These are phyloP conservation scores for Paramecium caudatum DNA, from an alignment of 73 alveolate genomes.

Conservation along the genomic window DNA sequence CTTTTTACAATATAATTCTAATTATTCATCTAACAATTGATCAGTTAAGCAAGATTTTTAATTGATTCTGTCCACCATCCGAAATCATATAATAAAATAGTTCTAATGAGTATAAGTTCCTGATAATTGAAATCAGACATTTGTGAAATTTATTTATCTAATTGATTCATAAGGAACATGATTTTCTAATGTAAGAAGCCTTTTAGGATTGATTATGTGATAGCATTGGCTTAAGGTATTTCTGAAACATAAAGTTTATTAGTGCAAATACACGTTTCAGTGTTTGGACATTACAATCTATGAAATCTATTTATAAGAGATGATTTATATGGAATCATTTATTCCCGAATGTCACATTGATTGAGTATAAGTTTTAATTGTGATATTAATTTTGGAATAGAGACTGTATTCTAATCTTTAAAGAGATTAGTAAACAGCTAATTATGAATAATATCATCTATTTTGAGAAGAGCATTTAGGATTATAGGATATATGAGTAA, in stretches of 20 bases:
- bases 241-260: neutral
- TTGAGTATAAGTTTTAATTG: neutral
- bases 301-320: constrained; percentile 7
- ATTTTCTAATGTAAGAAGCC: too few relatives aligned
- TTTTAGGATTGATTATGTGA: neutral
- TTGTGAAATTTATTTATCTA: too few relatives aligned
- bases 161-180: too few relatives aligned
- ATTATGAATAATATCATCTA: neutral
- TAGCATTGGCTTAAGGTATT: constrained; percentile 35
- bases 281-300: neutral
- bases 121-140: too few relatives aligned
- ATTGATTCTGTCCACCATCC: constrained; percentile 13
- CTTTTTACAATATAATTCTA: neutral
- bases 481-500: neutral
- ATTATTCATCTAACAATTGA: neutral
- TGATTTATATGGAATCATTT: constrained; percentile 28
- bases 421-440: neutral
- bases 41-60: neutral
- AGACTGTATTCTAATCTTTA: constrained; percentile 2
- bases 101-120: neutral
- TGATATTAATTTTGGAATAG: neutral
- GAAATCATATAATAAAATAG: neutral
- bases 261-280: constrained; percentile 7
- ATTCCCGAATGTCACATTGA: neutral
- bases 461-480: neutral